Evolutionary conservation across 2,329 filamentous ascomycete species (phyloP), one percentile per base, ranked within the genome.

Genomic region (Bimuria novae-zelandiae): DNA sequence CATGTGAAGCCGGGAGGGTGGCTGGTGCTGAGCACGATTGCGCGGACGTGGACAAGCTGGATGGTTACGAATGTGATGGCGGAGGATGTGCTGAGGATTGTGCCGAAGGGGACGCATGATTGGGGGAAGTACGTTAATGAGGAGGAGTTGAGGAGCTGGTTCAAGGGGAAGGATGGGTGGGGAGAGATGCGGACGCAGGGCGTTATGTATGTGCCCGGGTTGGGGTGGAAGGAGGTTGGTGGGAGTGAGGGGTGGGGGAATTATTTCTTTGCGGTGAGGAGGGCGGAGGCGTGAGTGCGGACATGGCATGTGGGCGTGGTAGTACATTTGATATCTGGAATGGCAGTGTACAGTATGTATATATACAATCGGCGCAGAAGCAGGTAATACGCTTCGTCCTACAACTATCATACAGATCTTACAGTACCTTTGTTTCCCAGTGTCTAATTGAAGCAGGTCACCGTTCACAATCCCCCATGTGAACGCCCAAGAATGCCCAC

Each of bases 101-200:
- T 99, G 51, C 94, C 94, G 8, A 84, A 84, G 59, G 94, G 94
- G 1, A 99, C 94, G 41, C 94, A 99, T 76, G 92, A 97, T 73
- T 99, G 94, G 94, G 81, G 82, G 57, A 96, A 97, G 78, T 99
- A 97, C 76, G 87, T 99, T 61, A 94, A 97, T 69, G 89, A 90
- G 59, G 79, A 84, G 12, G 93, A 97, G 80, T 73, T 96, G 69
- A 70, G 75, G 61, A 69, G 61, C 4, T 82, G 78, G 76, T 79
- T 79, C 58, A 67, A 60, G 32, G 70, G 69, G 55, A 67, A 75
- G 61, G 51, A 57, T 17, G 76, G 77, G 8, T 68, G 78, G 71
- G 70, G 63, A 3, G 80, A 76, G 1, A 81, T 80, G 33, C 77
- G 78, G 66, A 82, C 88, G 57, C 86, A 89, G 81, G 94, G 94